phyloP scores from a whole-genome alignment of 768 basidiomycete species.

The Calocybe cyanea region DNA sequence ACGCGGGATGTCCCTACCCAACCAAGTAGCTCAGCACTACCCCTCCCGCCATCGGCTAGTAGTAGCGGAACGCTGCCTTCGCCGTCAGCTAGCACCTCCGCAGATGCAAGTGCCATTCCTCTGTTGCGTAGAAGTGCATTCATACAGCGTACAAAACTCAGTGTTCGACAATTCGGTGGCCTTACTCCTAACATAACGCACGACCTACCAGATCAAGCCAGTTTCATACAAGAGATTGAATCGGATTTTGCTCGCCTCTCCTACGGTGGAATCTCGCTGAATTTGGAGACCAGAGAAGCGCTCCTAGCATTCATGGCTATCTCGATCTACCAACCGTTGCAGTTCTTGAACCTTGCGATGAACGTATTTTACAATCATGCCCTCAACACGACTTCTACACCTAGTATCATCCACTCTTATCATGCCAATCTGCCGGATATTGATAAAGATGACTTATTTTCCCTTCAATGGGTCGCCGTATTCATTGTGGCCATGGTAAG shows the following conservation, averaged over 20 bases:
- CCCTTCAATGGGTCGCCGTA: background rate
- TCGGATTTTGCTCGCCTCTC: background rate
- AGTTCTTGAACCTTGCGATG: background rate
- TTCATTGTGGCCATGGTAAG: background rate
- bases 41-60: no score
- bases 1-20: background rate
- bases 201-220: background rate
- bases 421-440: constrained; percentile 18
- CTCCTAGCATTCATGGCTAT: background rate
- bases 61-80: no score
- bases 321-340: background rate
- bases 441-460: constrained; percentile 39
- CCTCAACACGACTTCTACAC: background rate
- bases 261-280: background rate
- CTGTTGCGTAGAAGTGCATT: no score
- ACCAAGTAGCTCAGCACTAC: no score
- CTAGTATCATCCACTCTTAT: background rate
- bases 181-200: background rate
- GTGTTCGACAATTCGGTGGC: no score
- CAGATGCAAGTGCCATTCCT: no score
- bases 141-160: no score
- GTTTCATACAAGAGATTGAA: background rate
- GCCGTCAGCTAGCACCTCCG: no score
- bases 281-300: background rate
- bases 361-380: background rate